phyloP scores from a whole-genome alignment of 345 rosid genomes.

The Arabidopsis arenosa region DNA sequence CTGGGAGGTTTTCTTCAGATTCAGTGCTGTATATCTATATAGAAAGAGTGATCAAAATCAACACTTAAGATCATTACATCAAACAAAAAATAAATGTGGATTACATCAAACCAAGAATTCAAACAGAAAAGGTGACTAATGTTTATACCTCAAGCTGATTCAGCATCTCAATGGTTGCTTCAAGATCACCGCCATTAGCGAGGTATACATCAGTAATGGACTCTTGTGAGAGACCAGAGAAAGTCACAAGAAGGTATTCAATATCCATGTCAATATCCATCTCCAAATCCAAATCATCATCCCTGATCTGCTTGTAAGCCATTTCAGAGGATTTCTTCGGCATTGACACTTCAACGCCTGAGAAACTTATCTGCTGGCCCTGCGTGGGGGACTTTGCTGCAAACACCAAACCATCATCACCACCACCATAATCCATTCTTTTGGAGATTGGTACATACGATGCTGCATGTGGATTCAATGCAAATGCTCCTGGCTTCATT shows the following conservation, averaged over 20 bases:
- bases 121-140: too few relatives aligned
- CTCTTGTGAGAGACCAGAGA: slow-evolving; percentile 79
- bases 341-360: slow-evolving; percentile 39
- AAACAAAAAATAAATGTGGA: neutral
- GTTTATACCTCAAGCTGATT: slow-evolving; percentile 70
- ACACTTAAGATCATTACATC: neutral
- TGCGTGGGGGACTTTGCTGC: slow-evolving; percentile 38
- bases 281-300: slow-evolving; percentile 61
- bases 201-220: slow-evolving; percentile 79
- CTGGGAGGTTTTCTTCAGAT: slow-evolving; percentile 64
- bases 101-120: too few relatives aligned
- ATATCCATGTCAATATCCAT: slow-evolving; percentile 74
- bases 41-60: slow-evolving; percentile 16
- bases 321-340: slow-evolving; percentile 43
- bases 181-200: slow-evolving; percentile 73
- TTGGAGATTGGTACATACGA: slow-evolving; percentile 75
- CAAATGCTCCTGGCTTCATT: slow-evolving; percentile 71
- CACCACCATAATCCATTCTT: slow-evolving; percentile 50
- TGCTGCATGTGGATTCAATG: slow-evolving; percentile 85
- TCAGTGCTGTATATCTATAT: slow-evolving; percentile 59
- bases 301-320: slow-evolving; percentile 53
- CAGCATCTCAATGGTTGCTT: slow-evolving; percentile 82
- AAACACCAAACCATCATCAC: slow-evolving; percentile 45
- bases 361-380: slow-evolving; percentile 35
- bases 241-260: slow-evolving; percentile 67